Evolutionary conservation across 1,284 basidiomycete species (phyloP).

Genomic region (Flammula alnicola): DNA sequence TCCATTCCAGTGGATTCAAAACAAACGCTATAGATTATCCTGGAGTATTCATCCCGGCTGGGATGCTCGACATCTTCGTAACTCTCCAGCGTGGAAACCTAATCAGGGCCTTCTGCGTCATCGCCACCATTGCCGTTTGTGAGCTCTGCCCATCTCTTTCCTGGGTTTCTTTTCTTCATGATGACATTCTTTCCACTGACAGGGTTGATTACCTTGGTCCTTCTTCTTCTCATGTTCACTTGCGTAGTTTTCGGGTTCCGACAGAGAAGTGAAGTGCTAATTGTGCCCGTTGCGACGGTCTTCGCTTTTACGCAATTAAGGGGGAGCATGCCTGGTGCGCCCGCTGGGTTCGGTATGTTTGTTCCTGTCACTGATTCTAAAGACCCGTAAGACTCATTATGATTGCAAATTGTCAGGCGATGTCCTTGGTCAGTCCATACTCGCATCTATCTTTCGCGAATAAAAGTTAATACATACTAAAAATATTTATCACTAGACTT

Average conservation of each 20-base stretch:
- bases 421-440: conserved; percentile 19
- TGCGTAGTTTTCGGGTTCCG: conserved; percentile 28
- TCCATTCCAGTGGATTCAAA: conserved; percentile 26
- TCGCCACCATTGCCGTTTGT: conserved; percentile 28
- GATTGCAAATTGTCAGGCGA: conserved; percentile 17
- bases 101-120: conserved; percentile 26
- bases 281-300: conserved; percentile 30
- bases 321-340: conserved; percentile 31
- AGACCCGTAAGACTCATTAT: background rate
- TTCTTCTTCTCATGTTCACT: conserved; percentile 29
- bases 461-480: background rate
- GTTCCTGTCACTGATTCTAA: background rate
- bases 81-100: conserved; percentile 24
- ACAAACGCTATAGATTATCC: conserved; percentile 17
- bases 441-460: no score
- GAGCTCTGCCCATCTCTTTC: background rate
- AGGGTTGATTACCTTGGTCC: conserved; percentile 30
- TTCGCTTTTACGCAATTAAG: conserved; percentile 31
- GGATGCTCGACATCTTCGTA: conserved; percentile 24
- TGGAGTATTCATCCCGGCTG: conserved; percentile 21
- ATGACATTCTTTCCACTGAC: background rate
- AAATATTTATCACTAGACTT: conserved; percentile 20
- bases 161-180: background rate
- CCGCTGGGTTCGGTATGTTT: conserved; percentile 29
- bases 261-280: conserved; percentile 25